Percentiles rank a stretch among this genome's conserved stretches.
Evolutionary conservation across 495 filamentous ascomycete genomes (phyloP).

Genomic region (Evansstolkia leycettana): DNA sequence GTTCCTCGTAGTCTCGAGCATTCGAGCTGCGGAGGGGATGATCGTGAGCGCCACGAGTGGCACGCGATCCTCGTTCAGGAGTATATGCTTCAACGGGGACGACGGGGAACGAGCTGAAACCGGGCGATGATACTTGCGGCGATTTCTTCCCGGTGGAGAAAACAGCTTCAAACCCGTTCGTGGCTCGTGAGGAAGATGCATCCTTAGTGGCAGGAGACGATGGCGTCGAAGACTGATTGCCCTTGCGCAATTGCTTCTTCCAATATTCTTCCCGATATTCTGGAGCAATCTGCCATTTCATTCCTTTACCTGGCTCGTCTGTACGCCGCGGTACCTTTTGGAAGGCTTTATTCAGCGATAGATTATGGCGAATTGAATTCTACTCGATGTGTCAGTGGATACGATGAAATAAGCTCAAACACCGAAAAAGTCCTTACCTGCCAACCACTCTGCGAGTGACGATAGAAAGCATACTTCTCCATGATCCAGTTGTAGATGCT

Average conservation of each 20-base stretch:
- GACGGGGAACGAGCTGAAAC: conserved; percentile 35
- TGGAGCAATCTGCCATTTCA: conserved; percentile 90
- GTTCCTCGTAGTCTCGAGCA: conserved; percentile 40
- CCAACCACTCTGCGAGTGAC: conserved; percentile 75
- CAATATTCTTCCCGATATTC: conserved; percentile 68
- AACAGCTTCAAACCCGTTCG: conserved; percentile 30
- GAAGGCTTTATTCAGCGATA: conserved; percentile 88
- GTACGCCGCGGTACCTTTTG: conserved; percentile 81
- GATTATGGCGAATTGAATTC: conserved; percentile 94
- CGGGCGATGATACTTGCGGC: conserved; percentile 35
- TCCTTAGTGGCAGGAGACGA: conserved; percentile 35
- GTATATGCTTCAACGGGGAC: conserved; percentile 36
- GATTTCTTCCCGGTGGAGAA: conserved; percentile 39
- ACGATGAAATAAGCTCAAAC: neutral
- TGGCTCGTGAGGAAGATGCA: conserved; percentile 12
- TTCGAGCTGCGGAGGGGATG: conserved; percentile 23
- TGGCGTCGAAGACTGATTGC: conserved; percentile 33
- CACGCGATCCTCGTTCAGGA: conserved; percentile 32
- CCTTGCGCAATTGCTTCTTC: conserved; percentile 42
- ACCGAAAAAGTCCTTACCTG: conserved; percentile 49
- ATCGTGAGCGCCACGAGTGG: conserved; percentile 22
- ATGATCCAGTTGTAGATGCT: conserved; percentile 90
- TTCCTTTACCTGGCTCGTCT: conserved; percentile 94
- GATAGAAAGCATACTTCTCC: conserved; percentile 79
- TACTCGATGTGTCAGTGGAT: conserved; percentile 15